Percentiles rank a stretch among this genome's conserved stretches.
Conservation (phyloP, 2,329 filamentous ascomycete species). For the Fusarium clavum region DNA sequence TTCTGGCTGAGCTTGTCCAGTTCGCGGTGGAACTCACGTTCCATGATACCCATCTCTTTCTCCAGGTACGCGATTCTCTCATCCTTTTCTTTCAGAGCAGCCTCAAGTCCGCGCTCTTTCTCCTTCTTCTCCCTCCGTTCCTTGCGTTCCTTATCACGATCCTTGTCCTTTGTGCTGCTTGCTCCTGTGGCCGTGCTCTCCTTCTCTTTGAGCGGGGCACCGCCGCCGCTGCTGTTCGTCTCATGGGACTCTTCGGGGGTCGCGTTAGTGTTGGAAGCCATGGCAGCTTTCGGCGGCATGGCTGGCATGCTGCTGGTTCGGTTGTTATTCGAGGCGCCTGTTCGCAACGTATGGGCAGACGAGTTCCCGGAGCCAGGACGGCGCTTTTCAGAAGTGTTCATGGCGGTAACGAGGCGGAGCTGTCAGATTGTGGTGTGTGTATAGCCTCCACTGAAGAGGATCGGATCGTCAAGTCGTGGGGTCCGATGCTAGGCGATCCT, state of each 20-base stretch:
- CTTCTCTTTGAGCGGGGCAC: constrained; percentile 46
- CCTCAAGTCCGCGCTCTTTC: constrained; percentile 44
- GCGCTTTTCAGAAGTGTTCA: constrained; percentile 60
- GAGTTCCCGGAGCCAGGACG: constrained; percentile 50
- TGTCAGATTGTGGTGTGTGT: constrained; percentile 18
- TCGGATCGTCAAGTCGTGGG: constrained; percentile 47
- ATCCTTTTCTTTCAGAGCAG: constrained; percentile 60
- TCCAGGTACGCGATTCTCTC: constrained; percentile 64
- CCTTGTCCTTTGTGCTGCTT: constrained; percentile 48
- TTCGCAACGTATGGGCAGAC: constrained; percentile 33
- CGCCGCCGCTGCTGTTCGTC: constrained; percentile 45
- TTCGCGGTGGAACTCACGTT: constrained; percentile 64
- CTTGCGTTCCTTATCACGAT: constrained; percentile 46
- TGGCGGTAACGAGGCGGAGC: constrained; percentile 39
- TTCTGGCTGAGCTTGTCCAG: constrained; percentile 64
- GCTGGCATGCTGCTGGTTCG: constrained; percentile 47
- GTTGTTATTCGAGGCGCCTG: constrained; percentile 47
- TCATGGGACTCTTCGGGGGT: constrained; percentile 45
- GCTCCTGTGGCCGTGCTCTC: constrained; percentile 49
- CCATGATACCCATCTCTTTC: constrained; percentile 64
- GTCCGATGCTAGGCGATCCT: constrained; percentile 43
- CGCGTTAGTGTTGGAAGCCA: constrained; percentile 40
- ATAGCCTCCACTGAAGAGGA: constrained; percentile 30
- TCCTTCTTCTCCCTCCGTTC: constrained; percentile 43
- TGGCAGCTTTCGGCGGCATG: constrained; percentile 49